A percentile compares a stretch with the other conserved stretches of the same genome.
Conservation (phyloP, 192 early-diverging fungal species). For the Cladochytrium replicatum region DNA sequence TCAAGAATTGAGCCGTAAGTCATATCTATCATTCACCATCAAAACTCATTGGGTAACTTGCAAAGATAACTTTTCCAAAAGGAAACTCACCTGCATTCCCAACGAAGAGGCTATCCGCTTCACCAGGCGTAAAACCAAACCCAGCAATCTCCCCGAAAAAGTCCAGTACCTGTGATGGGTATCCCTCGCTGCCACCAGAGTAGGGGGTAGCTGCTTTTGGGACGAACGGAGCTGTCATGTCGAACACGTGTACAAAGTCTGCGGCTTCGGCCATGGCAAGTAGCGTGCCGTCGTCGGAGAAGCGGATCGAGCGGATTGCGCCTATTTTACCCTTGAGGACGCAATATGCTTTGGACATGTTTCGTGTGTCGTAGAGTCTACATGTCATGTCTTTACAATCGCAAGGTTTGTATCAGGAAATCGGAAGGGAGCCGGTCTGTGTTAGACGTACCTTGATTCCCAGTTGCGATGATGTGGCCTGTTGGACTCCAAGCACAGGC, state of each 20-base stretch:
- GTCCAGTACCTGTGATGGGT: slow-evolving; percentile 46
- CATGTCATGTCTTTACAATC: slow-evolving; percentile 28
- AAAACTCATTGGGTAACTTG: too few species aligned
- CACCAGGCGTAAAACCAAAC: slow-evolving; percentile 41
- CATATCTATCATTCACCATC: slow-evolving; percentile 6
- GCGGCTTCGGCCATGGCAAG: slow-evolving; percentile 50
- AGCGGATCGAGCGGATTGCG: slow-evolving; percentile 50
- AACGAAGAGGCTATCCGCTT: slow-evolving; percentile 41
- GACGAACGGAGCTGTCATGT: slow-evolving; percentile 5
- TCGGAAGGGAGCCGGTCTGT: not conserved
- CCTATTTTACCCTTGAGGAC: slow-evolving; percentile 41
- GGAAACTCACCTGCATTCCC: slow-evolving; percentile 38
- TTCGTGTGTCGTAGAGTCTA: slow-evolving; percentile 56
- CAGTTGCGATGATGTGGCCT: slow-evolving; percentile 47
- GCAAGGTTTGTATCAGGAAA: too few species aligned
- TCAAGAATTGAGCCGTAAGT: slow-evolving; percentile 19
- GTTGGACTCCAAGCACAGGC: slow-evolving; percentile 55
- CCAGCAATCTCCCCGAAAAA: slow-evolving; percentile 66
- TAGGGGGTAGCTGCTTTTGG: too few species aligned
- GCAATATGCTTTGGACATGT: slow-evolving; percentile 36
- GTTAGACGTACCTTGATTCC: slow-evolving; percentile 46
- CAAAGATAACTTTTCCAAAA: too few species aligned
- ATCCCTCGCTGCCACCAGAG: not conserved
- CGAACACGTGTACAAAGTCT: slow-evolving; percentile 60
- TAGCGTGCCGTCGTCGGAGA: slow-evolving; percentile 42